phyloP scores from a whole-genome alignment of 495 filamentous ascomycete species.

The Hypoxylon subgilvum region DNA sequence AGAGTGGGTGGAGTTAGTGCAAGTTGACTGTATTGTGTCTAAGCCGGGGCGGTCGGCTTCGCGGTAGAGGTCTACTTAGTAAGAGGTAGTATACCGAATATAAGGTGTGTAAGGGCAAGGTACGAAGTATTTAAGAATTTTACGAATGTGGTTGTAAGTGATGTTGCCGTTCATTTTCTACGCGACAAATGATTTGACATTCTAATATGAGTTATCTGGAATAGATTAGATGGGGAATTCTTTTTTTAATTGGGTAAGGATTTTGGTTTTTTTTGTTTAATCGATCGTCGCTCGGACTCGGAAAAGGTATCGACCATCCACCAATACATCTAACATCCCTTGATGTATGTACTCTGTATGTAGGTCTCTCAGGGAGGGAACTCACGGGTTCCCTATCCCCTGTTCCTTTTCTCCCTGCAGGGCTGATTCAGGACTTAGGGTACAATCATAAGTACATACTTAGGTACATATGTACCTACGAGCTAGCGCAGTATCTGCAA shows the following conservation, averaged over 20 bases:
- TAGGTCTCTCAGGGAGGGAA: constrained; percentile 12
- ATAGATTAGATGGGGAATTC: background rate
- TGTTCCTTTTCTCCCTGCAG: constrained; percentile 19
- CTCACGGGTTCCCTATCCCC: constrained; percentile 1
- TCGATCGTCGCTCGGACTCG: constrained; percentile 18
- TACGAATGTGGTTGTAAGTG: constrained; percentile 4
- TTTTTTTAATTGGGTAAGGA: background rate
- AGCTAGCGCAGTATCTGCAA: constrained; percentile 17
- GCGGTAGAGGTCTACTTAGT: background rate
- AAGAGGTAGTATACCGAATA: constrained; percentile 1
- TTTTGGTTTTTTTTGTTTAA: constrained; percentile 14
- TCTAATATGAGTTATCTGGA: background rate
- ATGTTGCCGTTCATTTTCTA: constrained; percentile 15
- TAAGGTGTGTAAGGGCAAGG: too few relatives aligned
- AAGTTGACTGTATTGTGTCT: constrained; percentile 31
- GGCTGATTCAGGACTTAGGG: constrained; percentile 28
- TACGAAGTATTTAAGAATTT: too few relatives aligned
- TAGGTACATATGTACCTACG: constrained; percentile 13
- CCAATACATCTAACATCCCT: too few relatives aligned
- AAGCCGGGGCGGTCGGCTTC: constrained; percentile 26
- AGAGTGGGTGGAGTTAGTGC: constrained; percentile 29
- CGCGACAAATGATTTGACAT: background rate
- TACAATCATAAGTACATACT: background rate
- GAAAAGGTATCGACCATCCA: constrained; percentile 14
- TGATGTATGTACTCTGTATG: too few relatives aligned